These are phyloP conservation scores for Kwoniella mangroviensis DNA, from an alignment of 768 basidiomycete species.

Conservation along the genomic window DNA sequence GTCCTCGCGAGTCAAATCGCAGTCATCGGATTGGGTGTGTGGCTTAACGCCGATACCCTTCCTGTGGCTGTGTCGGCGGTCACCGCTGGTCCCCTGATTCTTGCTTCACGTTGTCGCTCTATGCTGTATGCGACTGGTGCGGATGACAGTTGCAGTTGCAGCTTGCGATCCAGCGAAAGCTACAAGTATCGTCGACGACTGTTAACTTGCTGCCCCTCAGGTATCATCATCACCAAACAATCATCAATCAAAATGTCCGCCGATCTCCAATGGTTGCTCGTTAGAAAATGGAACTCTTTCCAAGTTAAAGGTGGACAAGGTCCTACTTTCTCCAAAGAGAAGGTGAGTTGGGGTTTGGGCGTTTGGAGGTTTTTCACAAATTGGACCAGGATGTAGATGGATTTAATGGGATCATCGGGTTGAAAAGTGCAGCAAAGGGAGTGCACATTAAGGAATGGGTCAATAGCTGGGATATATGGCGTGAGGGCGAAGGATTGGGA, in stretches of 20 bases:
- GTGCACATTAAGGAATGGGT: too few relatives aligned
- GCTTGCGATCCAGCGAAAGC: not conserved
- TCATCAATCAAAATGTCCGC: conserved; percentile 66
- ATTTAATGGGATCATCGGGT: not conserved
- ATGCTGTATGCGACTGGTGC: not conserved
- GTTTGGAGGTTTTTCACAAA: not conserved
- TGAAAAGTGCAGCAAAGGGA: too few relatives aligned
- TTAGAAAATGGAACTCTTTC: conserved; percentile 81
- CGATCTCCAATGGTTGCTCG: conserved; percentile 91
- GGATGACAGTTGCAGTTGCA: too few relatives aligned
- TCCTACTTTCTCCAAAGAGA: conserved; percentile 81
- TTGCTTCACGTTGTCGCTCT: not conserved
- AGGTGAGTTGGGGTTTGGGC: conserved; percentile 57
- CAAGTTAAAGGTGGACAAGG: conserved; percentile 78
- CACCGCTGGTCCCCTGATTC: not conserved
- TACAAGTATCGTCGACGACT: not conserved
- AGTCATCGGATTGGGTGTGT: not conserved
- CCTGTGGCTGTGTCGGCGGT: not conserved
- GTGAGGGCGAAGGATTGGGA: too few relatives aligned
- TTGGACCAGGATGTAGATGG: not conserved
- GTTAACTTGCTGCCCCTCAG: not conserved
- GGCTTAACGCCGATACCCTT: conserved; percentile 2
- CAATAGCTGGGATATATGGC: too few relatives aligned
- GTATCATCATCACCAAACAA: conserved; percentile 4
- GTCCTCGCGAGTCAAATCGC: not conserved